Evolutionary conservation across 106 monocot species (phyloP).

Genomic region (Apostasia shenzhenica): DNA sequence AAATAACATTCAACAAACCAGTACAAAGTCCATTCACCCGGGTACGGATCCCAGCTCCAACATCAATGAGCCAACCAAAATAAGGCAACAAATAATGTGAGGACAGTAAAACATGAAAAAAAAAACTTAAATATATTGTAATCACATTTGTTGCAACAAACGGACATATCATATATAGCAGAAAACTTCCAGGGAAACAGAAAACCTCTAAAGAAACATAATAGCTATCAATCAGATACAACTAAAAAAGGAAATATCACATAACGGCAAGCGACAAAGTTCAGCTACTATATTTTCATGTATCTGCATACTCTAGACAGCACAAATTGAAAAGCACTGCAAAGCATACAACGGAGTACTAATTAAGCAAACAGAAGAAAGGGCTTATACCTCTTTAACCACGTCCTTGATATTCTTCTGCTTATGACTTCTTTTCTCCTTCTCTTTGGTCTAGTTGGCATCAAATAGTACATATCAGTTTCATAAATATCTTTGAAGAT

Average conservation of each 20-base stretch:
- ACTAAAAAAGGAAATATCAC: too few relatives aligned
- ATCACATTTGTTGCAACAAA: too few relatives aligned
- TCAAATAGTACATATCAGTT: neutral
- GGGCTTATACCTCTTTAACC: conserved; percentile 2
- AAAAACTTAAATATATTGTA: neutral
- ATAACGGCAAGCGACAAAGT: too few relatives aligned
- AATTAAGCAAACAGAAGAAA: neutral
- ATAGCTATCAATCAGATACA: too few relatives aligned
- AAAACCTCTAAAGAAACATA: too few relatives aligned
- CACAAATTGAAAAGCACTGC: too few relatives aligned
- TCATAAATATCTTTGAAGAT: neutral
- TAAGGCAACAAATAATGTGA: conserved; percentile 72
- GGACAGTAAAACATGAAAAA: conserved; percentile 13
- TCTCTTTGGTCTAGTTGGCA: neutral
- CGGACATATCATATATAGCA: too few relatives aligned
- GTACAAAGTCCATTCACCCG: conserved; percentile 40
- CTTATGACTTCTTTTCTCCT: conserved; percentile 7
- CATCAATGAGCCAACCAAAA: conserved; percentile 88
- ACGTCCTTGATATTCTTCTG: neutral
- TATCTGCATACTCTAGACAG: too few relatives aligned
- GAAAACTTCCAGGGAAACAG: too few relatives aligned
- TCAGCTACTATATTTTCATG: too few relatives aligned
- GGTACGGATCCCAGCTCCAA: conserved; percentile 83
- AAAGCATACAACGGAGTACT: too few relatives aligned
- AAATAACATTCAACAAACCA: conserved; percentile 22